Evolutionary conservation across 352 stramenopile genomes (phyloP).

Genomic region (Pythium sp.): DNA sequence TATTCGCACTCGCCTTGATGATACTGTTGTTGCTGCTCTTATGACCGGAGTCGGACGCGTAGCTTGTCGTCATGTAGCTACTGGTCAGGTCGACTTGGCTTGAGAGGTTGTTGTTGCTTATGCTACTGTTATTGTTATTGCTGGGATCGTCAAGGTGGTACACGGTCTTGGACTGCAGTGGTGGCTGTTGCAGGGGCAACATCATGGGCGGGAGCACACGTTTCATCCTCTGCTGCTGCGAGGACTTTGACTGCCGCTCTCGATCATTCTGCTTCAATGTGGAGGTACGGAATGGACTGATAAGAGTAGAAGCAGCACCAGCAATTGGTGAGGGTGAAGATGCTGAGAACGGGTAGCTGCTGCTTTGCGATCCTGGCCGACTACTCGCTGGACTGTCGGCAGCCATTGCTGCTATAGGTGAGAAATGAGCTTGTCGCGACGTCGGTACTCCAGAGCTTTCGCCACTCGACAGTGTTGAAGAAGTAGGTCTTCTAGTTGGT

Average conservation of each 20-base stretch:
- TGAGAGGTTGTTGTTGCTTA: not conserved
- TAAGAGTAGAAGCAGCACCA: not conserved
- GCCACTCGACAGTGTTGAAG: not conserved
- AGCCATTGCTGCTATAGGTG: not conserved
- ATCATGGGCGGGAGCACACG: conserved; percentile 17
- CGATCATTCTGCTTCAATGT: not conserved
- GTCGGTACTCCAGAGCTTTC: not conserved
- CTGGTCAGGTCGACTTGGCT: not conserved
- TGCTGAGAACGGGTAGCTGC: not conserved
- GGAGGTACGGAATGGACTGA: not conserved
- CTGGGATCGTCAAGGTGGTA: not conserved
- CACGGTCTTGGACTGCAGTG: not conserved
- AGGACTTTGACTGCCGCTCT: not conserved
- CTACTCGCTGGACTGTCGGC: not conserved
- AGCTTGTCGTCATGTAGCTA: conserved; percentile 16
- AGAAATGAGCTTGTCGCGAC: not conserved
- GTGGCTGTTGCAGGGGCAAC: not conserved
- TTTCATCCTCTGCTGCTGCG: not conserved
- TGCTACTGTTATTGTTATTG: not conserved
- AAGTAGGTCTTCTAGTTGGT: not conserved
- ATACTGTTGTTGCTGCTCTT: not conserved
- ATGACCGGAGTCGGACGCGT: not conserved
- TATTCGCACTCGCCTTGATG: not conserved
- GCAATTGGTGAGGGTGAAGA: not conserved
- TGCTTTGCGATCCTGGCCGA: not conserved